Evolutionary conservation across 2,329 filamentous ascomycete genomes (phyloP).

Genomic region (Phaeosphaeria sp.): DNA sequence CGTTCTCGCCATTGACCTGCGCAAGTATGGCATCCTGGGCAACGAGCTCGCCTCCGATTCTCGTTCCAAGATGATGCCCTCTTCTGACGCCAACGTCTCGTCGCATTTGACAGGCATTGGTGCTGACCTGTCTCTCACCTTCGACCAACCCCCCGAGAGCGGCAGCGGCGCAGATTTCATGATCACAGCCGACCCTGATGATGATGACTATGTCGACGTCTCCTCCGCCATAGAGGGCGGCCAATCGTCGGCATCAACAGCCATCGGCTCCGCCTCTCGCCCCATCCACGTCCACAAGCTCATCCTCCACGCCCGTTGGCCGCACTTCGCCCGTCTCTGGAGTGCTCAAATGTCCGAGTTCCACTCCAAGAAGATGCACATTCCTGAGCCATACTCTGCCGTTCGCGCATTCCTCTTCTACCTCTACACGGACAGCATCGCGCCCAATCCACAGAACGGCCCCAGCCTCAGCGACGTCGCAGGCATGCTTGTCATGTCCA

Average conservation of each 20-base stretch:
- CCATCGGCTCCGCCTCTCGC: slow-evolving; percentile 61
- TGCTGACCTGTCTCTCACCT: slow-evolving; percentile 82
- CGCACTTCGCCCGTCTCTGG: slow-evolving; percentile 92
- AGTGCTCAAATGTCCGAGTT: slow-evolving; percentile 96
- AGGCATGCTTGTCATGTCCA: slow-evolving; percentile 94
- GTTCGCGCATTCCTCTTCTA: slow-evolving; percentile 96
- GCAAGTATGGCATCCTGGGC: slow-evolving; percentile 88
- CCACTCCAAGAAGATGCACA: slow-evolving; percentile 96
- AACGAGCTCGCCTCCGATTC: slow-evolving; percentile 66
- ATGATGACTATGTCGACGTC: slow-evolving; percentile 69
- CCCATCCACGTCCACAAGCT: slow-evolving; percentile 96
- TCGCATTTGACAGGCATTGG: slow-evolving; percentile 72
- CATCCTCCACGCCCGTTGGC: slow-evolving; percentile 94
- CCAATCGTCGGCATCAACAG: slow-evolving; percentile 47
- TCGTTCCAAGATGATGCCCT: slow-evolving; percentile 53
- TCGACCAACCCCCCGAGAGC: slow-evolving; percentile 83
- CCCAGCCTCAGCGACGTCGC: slow-evolving; percentile 81
- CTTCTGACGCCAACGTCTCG: slow-evolving; percentile 61
- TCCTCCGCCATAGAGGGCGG: slow-evolving; percentile 49
- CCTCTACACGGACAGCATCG: slow-evolving; percentile 93
- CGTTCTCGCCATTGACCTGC: slow-evolving; percentile 90
- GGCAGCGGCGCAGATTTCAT: slow-evolving; percentile 90
- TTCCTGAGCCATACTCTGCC: slow-evolving; percentile 92
- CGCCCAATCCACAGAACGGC: slow-evolving; percentile 52
- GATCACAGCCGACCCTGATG: slow-evolving; percentile 86